phyloP scores from a whole-genome alignment of 805 yeast species.

The Kluyveromyces starmeri region DNA sequence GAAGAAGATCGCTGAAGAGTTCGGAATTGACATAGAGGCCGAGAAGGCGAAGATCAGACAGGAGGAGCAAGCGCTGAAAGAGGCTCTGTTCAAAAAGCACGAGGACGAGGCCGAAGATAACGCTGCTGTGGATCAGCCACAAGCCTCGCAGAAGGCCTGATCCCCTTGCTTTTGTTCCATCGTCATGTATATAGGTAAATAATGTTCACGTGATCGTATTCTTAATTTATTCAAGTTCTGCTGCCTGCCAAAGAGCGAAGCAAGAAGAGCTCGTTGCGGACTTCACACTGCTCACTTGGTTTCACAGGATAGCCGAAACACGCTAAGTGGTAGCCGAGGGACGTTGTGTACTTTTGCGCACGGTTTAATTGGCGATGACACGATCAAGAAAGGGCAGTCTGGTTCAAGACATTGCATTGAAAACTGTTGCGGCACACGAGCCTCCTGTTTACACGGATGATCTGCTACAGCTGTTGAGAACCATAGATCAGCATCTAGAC shows the following conservation, averaged over 20 bases:
- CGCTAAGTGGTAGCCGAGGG: too few relatives aligned
- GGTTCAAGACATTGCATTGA: conserved; percentile 52
- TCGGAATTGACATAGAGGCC: conserved; percentile 53
- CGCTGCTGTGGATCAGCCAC: not conserved
- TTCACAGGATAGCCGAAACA: too few relatives aligned
- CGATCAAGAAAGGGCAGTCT: conserved; percentile 52
- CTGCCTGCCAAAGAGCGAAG: too few relatives aligned
- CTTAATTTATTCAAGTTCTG: too few relatives aligned
- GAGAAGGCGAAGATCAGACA: conserved; percentile 31
- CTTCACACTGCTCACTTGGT: too few relatives aligned
- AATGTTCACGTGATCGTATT: too few relatives aligned
- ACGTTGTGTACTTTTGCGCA: too few relatives aligned
- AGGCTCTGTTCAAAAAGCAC: not conserved
- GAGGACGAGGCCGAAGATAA: not conserved
- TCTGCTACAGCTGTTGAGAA: conserved; percentile 29
- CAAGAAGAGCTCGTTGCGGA: too few relatives aligned
- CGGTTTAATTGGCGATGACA: too few relatives aligned
- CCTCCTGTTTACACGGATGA: conserved; percentile 3
- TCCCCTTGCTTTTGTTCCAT: too few relatives aligned
- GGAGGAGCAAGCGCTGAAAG: conserved; percentile 9
- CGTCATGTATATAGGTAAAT: too few relatives aligned
- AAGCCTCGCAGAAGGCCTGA: too few relatives aligned
- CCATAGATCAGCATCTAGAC: conserved; percentile 19
- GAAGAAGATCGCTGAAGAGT: conserved; percentile 51
- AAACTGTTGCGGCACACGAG: conserved; percentile 9